A percentile compares a stretch with the other conserved stretches of the same genome.
These are phyloP conservation scores for Yamadazyma endophytica DNA, from an alignment of 805 yeast species.

Conservation along the genomic window DNA sequence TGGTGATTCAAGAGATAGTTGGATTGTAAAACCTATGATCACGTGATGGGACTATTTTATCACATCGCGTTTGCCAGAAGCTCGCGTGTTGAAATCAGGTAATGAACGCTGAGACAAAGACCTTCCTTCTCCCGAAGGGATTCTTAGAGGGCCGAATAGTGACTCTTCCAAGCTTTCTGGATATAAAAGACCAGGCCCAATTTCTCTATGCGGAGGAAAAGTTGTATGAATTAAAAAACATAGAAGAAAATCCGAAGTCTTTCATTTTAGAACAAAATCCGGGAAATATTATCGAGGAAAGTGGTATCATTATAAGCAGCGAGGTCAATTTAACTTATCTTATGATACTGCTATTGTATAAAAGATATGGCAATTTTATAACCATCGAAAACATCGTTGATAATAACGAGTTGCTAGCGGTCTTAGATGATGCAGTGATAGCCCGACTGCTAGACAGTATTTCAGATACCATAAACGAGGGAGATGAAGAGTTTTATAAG, in stretches of 20 bases:
- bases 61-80: neutral
- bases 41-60: neutral
- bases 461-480: constrained; percentile 30
- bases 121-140: constrained; percentile 9
- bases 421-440: constrained; percentile 19
- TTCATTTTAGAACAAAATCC: constrained; percentile 22
- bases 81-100: neutral
- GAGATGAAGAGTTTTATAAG: constrained; percentile 34
- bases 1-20: constrained; percentile 13
- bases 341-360: constrained; percentile 32
- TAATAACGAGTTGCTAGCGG: constrained; percentile 22
- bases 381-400: constrained; percentile 45
- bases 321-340: constrained; percentile 38
- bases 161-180: constrained; percentile 8
- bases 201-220: constrained; percentile 10
- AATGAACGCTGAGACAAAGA: constrained; percentile 6
- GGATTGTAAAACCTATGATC: constrained; percentile 3
- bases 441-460: constrained; percentile 18
- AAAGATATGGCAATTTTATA: constrained; percentile 18
- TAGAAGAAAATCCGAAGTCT: constrained; percentile 32
- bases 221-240: constrained; percentile 37
- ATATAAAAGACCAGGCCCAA: constrained; percentile 2
- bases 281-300: constrained; percentile 39
- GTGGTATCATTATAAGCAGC: constrained; percentile 37
- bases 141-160: constrained; percentile 4